A percentile compares a stretch with the other conserved stretches of the same genome.
Evolutionary conservation across 176 grass and related monocot species (phyloP).

Genomic region (Eleusine coracana): DNA sequence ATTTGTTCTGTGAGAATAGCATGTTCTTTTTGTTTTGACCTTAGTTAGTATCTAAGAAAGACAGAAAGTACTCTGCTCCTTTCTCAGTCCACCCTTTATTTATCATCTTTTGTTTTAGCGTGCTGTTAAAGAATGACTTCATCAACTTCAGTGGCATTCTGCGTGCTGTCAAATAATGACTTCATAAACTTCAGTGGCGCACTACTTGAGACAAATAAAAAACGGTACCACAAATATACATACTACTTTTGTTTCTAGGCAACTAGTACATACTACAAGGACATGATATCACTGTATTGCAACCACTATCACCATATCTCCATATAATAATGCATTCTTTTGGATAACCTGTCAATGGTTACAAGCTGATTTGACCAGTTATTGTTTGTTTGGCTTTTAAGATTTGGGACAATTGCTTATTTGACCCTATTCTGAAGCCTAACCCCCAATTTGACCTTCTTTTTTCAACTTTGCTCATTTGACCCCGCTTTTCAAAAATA

Average conservation of each 20-base stretch:
- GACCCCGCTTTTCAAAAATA: no score
- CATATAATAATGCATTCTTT: constrained; percentile 16
- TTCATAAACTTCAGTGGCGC: constrained; percentile 29
- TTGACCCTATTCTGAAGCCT: no score
- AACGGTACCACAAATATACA: not conserved
- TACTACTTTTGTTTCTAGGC: not conserved
- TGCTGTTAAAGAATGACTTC: no score
- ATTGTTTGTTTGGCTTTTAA: no score
- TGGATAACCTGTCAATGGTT: not conserved
- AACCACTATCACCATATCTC: not conserved
- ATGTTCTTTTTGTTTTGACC: not conserved
- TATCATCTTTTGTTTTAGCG: not conserved
- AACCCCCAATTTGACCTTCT: no score
- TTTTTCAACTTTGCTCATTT: no score
- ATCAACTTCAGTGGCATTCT: not conserved
- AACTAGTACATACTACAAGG: constrained; percentile 13
- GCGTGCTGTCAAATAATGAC: constrained; percentile 15
- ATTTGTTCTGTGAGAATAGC: not conserved
- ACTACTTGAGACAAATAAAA: constrained; percentile 33
- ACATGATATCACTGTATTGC: constrained; percentile 17
- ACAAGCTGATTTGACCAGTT: not conserved
- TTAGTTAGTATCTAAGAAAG: not conserved
- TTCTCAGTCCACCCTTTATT: not conserved
- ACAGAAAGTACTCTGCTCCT: not conserved
- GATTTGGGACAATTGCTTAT: no score